These are phyloP conservation scores for Umbellularia californica DNA, from an alignment of 164 flowering plant genomes.

Conservation along the genomic window DNA sequence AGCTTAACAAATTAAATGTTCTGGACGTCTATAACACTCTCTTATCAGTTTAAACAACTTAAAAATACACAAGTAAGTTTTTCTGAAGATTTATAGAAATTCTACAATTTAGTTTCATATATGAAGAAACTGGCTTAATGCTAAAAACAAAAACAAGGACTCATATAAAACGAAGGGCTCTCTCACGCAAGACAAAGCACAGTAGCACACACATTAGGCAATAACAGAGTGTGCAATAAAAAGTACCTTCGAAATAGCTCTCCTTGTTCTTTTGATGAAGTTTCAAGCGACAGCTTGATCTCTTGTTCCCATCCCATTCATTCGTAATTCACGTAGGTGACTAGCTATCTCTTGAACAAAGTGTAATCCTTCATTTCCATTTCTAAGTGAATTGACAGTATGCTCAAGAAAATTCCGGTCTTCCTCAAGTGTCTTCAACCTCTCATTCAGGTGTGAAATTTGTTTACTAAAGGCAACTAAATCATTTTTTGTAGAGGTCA, in stretches of 20 bases:
- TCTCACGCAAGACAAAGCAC: background rate
- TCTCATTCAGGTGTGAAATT: slow-evolving; percentile 38
- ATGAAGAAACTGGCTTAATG: background rate
- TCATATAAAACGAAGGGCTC: background rate
- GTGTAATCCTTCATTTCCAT: slow-evolving; percentile 54
- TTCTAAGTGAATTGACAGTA: slow-evolving; percentile 36
- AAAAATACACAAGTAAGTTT: background rate
- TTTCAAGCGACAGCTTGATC: slow-evolving; percentile 19
- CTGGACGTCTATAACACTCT: background rate
- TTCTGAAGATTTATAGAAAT: background rate
- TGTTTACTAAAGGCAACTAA: slow-evolving; percentile 31
- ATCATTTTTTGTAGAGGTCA: slow-evolving; percentile 11
- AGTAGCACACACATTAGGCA: background rate
- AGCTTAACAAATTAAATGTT: no score
- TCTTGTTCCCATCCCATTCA: slow-evolving; percentile 25
- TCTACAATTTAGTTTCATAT: background rate
- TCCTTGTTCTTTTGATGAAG: background rate
- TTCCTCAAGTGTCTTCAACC: slow-evolving; percentile 55
- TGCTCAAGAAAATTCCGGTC: slow-evolving; percentile 51
- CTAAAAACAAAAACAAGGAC: background rate
- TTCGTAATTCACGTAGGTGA: slow-evolving; percentile 53
- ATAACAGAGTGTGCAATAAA: background rate
- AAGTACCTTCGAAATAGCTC: slow-evolving; percentile 16
- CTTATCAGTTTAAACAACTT: background rate
- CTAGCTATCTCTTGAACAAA: slow-evolving; percentile 61